phyloP scores from a whole-genome alignment of 768 basidiomycete genomes.

The Cystobasidiopsis lactophilus region DNA sequence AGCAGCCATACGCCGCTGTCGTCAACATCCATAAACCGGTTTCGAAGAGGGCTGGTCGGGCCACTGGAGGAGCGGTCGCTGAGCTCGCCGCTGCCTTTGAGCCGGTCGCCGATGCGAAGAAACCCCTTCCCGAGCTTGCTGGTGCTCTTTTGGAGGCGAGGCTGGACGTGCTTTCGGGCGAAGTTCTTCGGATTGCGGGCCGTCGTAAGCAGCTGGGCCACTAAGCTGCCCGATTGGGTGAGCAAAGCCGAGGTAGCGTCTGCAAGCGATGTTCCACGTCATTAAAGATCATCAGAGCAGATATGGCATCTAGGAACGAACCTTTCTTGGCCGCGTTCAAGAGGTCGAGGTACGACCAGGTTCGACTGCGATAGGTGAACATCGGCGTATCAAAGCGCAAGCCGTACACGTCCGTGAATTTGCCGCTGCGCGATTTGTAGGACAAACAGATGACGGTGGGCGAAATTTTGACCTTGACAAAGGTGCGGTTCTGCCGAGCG shows the following conservation, averaged over 20 bases:
- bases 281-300: no score
- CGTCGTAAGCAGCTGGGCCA: constrained; percentile 8
- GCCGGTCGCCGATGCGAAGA: not conserved
- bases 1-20: no score
- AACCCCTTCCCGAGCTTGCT: not conserved
- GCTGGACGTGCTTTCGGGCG: not conserved
- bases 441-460: constrained; percentile 15
- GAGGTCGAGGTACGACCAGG: constrained; percentile 20
- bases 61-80: no score
- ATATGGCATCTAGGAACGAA: not conserved
- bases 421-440: constrained; percentile 13
- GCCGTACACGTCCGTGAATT: constrained; percentile 35
- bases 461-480: constrained; percentile 50
- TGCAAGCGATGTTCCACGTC: not conserved
- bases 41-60: no score
- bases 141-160: no score
- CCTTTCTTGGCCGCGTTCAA: constrained; percentile 5
- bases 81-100: no score
- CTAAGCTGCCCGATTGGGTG: constrained; percentile 6
- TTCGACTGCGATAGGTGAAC: constrained; percentile 49
- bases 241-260: no score
- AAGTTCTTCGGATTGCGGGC: constrained; percentile 11
- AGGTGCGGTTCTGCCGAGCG: constrained; percentile 53
- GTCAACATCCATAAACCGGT: no score
- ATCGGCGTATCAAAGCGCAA: constrained; percentile 66